phyloP scores from a whole-genome alignment of 2,329 filamentous ascomycete species.

The Pseudopyricularia javanii region DNA sequence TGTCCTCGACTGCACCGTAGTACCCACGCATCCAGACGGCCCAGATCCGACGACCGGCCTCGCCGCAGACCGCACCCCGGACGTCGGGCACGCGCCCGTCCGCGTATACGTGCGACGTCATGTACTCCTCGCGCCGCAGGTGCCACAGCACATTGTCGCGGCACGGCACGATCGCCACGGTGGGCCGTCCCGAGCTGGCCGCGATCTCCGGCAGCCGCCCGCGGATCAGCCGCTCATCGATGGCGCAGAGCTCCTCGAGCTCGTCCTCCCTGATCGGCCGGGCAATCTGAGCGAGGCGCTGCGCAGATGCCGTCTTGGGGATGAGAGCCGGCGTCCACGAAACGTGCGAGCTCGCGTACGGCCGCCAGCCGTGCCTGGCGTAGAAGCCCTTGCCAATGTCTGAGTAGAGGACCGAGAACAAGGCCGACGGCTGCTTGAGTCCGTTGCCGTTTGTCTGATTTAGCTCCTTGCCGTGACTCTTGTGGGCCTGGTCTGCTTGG shows the following conservation, averaged over 20 bases:
- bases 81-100: slow-evolving; percentile 36
- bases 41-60: slow-evolving; percentile 53
- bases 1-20: slow-evolving; percentile 45
- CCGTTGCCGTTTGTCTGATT: slow-evolving; percentile 4
- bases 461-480: neutral
- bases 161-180: slow-evolving; percentile 58
- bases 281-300: slow-evolving; percentile 7
- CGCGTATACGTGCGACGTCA: slow-evolving; percentile 48
- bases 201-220: slow-evolving; percentile 25
- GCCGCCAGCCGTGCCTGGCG: slow-evolving; percentile 62
- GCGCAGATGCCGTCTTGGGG: too few relatives aligned
- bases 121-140: slow-evolving; percentile 69
- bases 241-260: slow-evolving; percentile 46
- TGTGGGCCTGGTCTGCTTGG: slow-evolving; percentile 14
- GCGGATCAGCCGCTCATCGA: slow-evolving; percentile 52
- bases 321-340: slow-evolving; percentile 33
- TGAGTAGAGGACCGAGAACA: slow-evolving; percentile 74
- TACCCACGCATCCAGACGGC: slow-evolving; percentile 60
- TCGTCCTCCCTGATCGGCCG: slow-evolving; percentile 44
- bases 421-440: slow-evolving; percentile 13
- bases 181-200: slow-evolving; percentile 17
- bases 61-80: slow-evolving; percentile 58
- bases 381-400: slow-evolving; percentile 82
- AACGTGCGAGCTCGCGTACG: slow-evolving; percentile 62
- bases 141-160: slow-evolving; percentile 62